Base-by-base conservation (phyloP, 1,284 basidiomycete genomes). In the Blastosporella zonata region DNA sequence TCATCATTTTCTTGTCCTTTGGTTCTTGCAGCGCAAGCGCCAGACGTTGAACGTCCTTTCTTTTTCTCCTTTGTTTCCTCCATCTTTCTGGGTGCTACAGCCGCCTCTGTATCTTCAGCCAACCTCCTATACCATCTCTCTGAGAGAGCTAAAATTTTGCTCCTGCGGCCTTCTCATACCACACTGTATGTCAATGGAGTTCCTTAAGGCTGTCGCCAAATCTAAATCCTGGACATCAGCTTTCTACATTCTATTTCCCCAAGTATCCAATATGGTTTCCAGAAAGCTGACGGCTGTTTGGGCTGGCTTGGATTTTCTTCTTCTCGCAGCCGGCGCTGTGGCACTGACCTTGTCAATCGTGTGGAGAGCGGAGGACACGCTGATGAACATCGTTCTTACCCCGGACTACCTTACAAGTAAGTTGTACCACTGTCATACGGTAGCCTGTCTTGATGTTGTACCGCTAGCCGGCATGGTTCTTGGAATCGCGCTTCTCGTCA, bases 351-450 rank as follows among this genome's bases (percentile, higher is more conserved):
- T 90, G 43, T 87, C 88, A 15, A 67, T 90, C 51, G 63, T 87
- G 25, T 91, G 85, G 84, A 75, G 79, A 41, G 69, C 72, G 40
- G 73, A 79, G 6, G 75, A 86, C 59, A 62, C 86, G 29, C 65
- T 91, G 53, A 72, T 86, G 63, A 87, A 89, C 63, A 72, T 92
- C 67, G 77, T 86, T 20, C 66, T 92, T 43, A 75, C 71, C 47
- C 59, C 67, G 8, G 61, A 70, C 43, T 77, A 89, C 56, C 69
- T 90, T 28, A 79, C 74, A 25, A 74, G 90, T 88, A 62, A 63
- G 9, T 46, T 46, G 9, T 20, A 20, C 52, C n/a, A 47, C 27
- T 21, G 28, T 17, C 22, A 36, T 28, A 34, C 36, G 29, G 33
- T n/a, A 18, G 12, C 15, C 25, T 3, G 17, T 20, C 7, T 13